Evolutionary conservation across 345 rosid genomes (phyloP).

Genomic region (Hypericum perforatum): DNA sequence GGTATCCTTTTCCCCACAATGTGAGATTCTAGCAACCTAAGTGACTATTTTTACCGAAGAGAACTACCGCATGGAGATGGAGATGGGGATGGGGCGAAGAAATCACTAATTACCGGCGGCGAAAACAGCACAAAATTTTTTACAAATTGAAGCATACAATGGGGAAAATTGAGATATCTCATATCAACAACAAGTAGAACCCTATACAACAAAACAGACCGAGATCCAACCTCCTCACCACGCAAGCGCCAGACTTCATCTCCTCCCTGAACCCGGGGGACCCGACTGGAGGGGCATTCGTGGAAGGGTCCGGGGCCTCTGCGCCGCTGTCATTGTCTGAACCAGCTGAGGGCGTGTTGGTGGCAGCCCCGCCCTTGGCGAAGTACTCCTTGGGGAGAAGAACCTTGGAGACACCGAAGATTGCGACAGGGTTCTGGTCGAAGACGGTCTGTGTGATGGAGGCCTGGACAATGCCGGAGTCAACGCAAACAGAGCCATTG

Average conservation of each 20-base stretch:
- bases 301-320: constrained; percentile 26
- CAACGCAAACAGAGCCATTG: constrained; percentile 70
- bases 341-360: constrained; percentile 45
- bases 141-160: no score
- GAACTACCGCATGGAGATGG: no score
- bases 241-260: constrained; percentile 24
- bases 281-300: constrained; percentile 33
- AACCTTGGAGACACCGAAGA: constrained; percentile 80
- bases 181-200: no score
- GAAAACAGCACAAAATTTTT: no score
- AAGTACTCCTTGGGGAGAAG: constrained; percentile 70
- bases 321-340: constrained; percentile 35
- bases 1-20: no score
- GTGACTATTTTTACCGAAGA: no score
- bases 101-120: no score
- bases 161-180: no score
- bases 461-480: constrained; percentile 69
- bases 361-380: constrained; percentile 25
- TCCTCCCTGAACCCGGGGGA: constrained; percentile 38
- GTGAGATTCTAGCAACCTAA: no score
- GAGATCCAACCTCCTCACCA: no score
- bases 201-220: no score
- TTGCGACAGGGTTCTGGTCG: constrained; percentile 81
- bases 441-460: constrained; percentile 75
- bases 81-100: no score